Percentiles rank a stretch among this genome's conserved stretches.
These are phyloP conservation scores for Phytophthora fragariae DNA, from an alignment of 352 stramenopile genomes.

Conservation along the genomic window DNA sequence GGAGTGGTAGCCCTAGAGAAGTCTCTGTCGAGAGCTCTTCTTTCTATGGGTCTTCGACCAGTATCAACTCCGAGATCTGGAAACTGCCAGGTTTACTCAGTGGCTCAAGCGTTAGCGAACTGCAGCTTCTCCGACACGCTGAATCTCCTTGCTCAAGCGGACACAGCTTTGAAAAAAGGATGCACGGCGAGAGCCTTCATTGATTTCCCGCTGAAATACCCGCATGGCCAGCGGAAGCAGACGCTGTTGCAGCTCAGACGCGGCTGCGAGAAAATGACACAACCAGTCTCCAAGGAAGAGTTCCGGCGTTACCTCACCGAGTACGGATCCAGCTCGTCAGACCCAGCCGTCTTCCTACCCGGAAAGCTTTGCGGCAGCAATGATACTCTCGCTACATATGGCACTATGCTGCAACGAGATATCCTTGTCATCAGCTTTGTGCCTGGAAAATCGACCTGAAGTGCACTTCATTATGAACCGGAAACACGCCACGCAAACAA, in stretches of 20 bases:
- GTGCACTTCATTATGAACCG: too few relatives aligned
- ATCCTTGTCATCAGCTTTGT: not conserved
- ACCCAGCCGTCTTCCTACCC: not conserved
- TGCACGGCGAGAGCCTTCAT: not conserved
- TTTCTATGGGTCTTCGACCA: too few relatives aligned
- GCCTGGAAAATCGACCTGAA: too few relatives aligned
- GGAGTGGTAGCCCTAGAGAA: not conserved
- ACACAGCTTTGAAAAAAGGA: not conserved
- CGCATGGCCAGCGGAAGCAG: not conserved
- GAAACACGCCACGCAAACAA: too few relatives aligned
- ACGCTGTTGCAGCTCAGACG: not conserved
- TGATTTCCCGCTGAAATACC: not conserved
- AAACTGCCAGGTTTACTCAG: not conserved
- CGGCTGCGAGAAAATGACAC: not conserved
- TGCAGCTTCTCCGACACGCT: not conserved
- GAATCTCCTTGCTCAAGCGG: not conserved
- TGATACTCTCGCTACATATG: not conserved
- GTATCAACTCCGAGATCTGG: not conserved
- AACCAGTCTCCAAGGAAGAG: not conserved
- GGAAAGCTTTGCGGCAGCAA: not conserved
- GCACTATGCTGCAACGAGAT: not conserved
- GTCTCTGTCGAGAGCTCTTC: not conserved
- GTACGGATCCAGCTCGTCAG: not conserved
- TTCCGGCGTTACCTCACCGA: not conserved
- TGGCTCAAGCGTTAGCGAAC: not conserved